Evolutionary conservation across 352 stramenopile species (phyloP), one percentile per base, ranked within the genome.

Genomic region (Globisporangium yorkense): DNA sequence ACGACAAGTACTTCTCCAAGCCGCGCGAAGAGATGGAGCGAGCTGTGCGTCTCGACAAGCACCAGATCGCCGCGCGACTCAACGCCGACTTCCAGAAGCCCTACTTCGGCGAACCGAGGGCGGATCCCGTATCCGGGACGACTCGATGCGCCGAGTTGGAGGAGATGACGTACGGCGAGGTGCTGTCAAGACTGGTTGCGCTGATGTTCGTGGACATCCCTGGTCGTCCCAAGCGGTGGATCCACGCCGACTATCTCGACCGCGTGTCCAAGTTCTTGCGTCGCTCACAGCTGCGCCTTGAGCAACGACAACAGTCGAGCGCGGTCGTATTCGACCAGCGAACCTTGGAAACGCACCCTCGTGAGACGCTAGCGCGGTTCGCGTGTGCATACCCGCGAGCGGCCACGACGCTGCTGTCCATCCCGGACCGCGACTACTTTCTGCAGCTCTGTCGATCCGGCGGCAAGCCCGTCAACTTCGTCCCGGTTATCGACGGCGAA

Each of bases 51-150:
- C 51, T 82, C 5, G 81, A 91, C 69, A 91, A 89, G 72, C 69
- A 87, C 20, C 48, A 73, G 44, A 94, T 95, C 54, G 90, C 94
- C 41, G 65, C 65, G n/a, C 71, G 73, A 18, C 60, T 96, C 37
- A 95, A 96, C 53, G 66, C 80, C 5, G 84, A 96, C 56, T 96
- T 90, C 66, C 87, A 96, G 67, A 96, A 96, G 68, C 81, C 80
- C 35, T 95, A 94, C 71, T 96, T 96, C 62, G 87, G 87, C 13
- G 74, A 69, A 49, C 84, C 86, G 59, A 54, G 18, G 16, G n/a
- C 53, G 37, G 64, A 78, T 53, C 65, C 37, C 5, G 62, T 71
- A 51, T 74, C 65, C 33, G 81, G 71, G 13, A 60, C 79, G 21
- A 57, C 51, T 16, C 31, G 69, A 16, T 52, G 60, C 18, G 80